Base-by-base conservation (phyloP, 208 protist genomes). In the Acanthamoeba sp. region DNA sequence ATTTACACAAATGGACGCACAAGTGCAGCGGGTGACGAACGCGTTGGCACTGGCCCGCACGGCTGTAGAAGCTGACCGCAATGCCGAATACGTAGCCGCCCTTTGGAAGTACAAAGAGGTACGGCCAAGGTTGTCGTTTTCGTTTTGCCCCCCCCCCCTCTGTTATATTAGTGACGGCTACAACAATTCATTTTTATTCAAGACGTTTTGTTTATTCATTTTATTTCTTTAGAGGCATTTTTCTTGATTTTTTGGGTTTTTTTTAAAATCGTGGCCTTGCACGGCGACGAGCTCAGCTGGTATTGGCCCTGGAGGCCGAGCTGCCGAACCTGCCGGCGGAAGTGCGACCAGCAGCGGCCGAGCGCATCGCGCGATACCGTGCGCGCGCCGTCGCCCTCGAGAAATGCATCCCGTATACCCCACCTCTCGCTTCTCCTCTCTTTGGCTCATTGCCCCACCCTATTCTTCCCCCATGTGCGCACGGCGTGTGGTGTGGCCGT, bases 101-200 rank as follows among this genome's bases (percentile, higher is more conserved):
- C 71, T 80, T 5, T 80, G 71, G 71, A 80, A 80, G 71, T 80
- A 80, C 71, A 80, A 80, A 80, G 71, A 80, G 71, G 71, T 80
- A 29, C 38, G 4, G 3, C 66, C 66, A 4, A 38, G 7, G 55
- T 24, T 24, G 45, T 62, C 20, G 55, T 62, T 24, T 16, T 27
- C 55, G 55, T 27, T 27, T 80, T 45, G 18, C 10, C n/a, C 14
- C 18, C 22, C 34, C 71, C 36, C 71, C 69, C 20, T 45, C 3
- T n/a, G n/a, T n/a, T n/a, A n/a, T n/a, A n/a, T n/a, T n/a, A n/a
- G n/a, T n/a, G n/a, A n/a, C n/a, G n/a, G n/a, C n/a, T n/a, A n/a
- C n/a, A n/a, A n/a, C 45, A 50, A 6, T 50, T 50, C 45, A 14
- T 14, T 50, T 50, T 50, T 14, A 14, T 50, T 50, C 0, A 20